Conservation (phyloP, 2,329 filamentous ascomycete species). For the Fusarium multiceps region DNA sequence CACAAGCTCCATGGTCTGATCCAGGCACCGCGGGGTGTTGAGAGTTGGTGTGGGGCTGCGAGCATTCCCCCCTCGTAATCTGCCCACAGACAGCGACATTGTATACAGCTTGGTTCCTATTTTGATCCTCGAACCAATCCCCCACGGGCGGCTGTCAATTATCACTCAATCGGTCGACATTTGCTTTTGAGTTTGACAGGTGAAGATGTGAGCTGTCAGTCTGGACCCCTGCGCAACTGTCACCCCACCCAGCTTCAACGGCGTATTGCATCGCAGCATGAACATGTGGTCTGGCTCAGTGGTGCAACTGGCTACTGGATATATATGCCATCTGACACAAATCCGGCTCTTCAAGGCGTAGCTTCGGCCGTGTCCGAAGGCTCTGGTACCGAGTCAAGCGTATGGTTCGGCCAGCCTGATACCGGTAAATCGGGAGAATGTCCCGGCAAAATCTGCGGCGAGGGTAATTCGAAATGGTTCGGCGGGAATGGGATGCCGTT, state of each 20-base stretch:
- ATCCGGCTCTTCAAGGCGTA: slow-evolving; percentile 37
- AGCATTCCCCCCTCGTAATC: slow-evolving; percentile 27
- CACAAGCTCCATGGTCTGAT: slow-evolving; percentile 46
- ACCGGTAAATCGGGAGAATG: slow-evolving; percentile 43
- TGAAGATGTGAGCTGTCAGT: slow-evolving; percentile 26
- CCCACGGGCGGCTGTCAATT: slow-evolving; percentile 17
- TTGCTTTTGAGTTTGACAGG: slow-evolving; percentile 20
- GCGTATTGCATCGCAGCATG: slow-evolving; percentile 26
- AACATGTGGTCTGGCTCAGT: slow-evolving; percentile 42
- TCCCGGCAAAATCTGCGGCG: slow-evolving; percentile 57
- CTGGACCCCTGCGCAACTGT: slow-evolving; percentile 28
- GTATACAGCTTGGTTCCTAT: slow-evolving; percentile 14
- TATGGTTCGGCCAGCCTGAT: slow-evolving; percentile 43
- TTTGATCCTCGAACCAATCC: slow-evolving; percentile 28
- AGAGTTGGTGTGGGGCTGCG: slow-evolving; percentile 28
- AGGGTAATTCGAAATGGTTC: slow-evolving; percentile 60
- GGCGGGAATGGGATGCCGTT: slow-evolving; percentile 58
- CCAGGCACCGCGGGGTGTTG: slow-evolving; percentile 41
- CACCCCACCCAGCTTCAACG: slow-evolving; percentile 39
- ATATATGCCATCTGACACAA: slow-evolving; percentile 16
- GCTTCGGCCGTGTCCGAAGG: slow-evolving; percentile 43
- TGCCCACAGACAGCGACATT: slow-evolving; percentile 33
- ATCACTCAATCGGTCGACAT: slow-evolving; percentile 12
- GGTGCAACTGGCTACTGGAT: slow-evolving; percentile 32
- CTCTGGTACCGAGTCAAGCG: slow-evolving; percentile 42